Percentiles rank a stretch among this genome's conserved stretches.
Evolutionary conservation across 192 early-diverging fungal species (phyloP).

Genomic region (Coemansia biformis): DNA sequence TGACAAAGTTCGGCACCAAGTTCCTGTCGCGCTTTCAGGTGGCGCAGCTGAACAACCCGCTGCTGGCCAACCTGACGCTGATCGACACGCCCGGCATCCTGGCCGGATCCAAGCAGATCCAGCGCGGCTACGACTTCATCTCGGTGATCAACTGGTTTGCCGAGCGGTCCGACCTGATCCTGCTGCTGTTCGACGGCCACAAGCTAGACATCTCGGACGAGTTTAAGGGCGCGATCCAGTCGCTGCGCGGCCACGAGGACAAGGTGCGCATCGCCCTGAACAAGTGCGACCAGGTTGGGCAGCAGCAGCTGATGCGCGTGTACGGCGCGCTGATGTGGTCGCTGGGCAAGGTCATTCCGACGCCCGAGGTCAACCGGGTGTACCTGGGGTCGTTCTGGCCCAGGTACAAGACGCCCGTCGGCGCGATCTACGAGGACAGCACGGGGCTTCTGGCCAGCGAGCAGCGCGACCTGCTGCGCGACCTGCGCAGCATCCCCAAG

Average conservation of each 20-base stretch:
- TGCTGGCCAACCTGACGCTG: conserved; percentile 75
- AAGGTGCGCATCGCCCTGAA: conserved; percentile 83
- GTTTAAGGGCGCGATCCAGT: conserved; percentile 74
- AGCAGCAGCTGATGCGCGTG: conserved; percentile 84
- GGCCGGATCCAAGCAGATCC: conserved; percentile 79
- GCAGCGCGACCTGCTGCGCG: conserved; percentile 70
- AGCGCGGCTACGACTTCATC: conserved; percentile 78
- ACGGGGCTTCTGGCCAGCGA: conserved; percentile 63
- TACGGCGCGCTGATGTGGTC: conserved; percentile 94
- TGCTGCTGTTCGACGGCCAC: conserved; percentile 82
- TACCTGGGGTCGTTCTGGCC: conserved; percentile 79
- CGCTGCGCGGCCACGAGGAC: conserved; percentile 77
- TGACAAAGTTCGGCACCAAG: conserved; percentile 73
- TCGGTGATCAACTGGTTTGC: conserved; percentile 82
- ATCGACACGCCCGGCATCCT: conserved; percentile 91
- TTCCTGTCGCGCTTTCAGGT: conserved; percentile 84
- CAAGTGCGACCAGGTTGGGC: conserved; percentile 82
- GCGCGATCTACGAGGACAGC: conserved; percentile 67
- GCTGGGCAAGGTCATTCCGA: conserved; percentile 79
- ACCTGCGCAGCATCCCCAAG: conserved; percentile 66
- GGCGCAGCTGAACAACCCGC: conserved; percentile 68
- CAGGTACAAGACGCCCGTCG: conserved; percentile 54
- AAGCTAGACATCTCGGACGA: conserved; percentile 90
- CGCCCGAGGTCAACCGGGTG: conserved; percentile 86
- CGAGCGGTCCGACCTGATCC: conserved; percentile 74